Evolutionary conservation across 2,329 filamentous ascomycete species (phyloP).

Genomic region (Penicillium sp.): DNA sequence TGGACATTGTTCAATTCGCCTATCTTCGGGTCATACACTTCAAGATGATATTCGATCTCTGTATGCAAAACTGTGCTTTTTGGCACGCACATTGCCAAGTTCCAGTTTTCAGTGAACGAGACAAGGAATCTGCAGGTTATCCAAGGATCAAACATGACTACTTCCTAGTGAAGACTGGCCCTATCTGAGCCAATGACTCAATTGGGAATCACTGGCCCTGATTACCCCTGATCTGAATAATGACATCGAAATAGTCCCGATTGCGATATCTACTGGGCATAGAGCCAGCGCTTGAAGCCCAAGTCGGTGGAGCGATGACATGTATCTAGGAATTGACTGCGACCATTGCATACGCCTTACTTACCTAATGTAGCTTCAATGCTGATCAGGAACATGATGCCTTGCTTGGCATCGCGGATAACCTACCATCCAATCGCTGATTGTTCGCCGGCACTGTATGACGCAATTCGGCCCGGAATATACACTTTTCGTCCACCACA

Average conservation of each 20-base stretch:
- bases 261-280: too few species aligned
- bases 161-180: background rate
- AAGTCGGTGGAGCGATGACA: background rate
- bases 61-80: too few species aligned
- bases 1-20: background rate
- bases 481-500: too few species aligned
- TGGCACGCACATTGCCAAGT: too few species aligned
- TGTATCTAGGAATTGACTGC: background rate
- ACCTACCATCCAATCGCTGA: constrained; percentile 1
- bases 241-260: background rate
- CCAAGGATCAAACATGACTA: background rate
- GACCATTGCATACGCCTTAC: background rate
- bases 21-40: background rate
- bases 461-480: background rate
- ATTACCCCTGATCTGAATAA: background rate
- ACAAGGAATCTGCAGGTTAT: background rate
- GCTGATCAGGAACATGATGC: constrained; percentile 2
- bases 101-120: background rate
- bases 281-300: too few species aligned
- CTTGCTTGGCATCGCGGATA: background rate
- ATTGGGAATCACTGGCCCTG: background rate
- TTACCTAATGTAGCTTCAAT: background rate
- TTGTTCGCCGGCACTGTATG: background rate
- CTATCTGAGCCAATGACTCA: background rate
- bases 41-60: too few species aligned